phyloP scores from a whole-genome alignment of 805 yeast species.

The Dipodascus albidus region DNA sequence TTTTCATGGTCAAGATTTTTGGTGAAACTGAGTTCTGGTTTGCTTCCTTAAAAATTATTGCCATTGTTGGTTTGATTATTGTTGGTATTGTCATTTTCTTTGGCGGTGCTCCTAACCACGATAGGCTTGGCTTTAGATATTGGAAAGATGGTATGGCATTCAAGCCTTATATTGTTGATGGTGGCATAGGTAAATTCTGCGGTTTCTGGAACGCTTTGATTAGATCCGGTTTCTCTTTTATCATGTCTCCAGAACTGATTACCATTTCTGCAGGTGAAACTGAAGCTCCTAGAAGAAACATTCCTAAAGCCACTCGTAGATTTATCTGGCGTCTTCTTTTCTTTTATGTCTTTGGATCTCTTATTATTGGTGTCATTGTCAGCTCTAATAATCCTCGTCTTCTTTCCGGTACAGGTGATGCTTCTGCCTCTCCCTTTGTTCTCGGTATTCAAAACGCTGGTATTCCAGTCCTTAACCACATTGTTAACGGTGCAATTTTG shows the following conservation, averaged over 20 bases:
- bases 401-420: conserved; percentile 37
- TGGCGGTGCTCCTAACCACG: conserved; percentile 40
- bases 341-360: conserved; percentile 55
- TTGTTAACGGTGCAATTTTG: conserved; percentile 41
- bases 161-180: conserved; percentile 36
- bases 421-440: conserved; percentile 54
- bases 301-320: conserved; percentile 66
- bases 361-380: conserved; percentile 61
- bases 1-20: conserved; percentile 38
- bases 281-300: conserved; percentile 60
- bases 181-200: conserved; percentile 49
- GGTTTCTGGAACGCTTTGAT: conserved; percentile 53
- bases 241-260: conserved; percentile 74
- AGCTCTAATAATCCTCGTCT: conserved; percentile 54
- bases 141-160: conserved; percentile 39
- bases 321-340: conserved; percentile 62
- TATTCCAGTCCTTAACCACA: conserved; percentile 39
- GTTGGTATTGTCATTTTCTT: conserved; percentile 41
- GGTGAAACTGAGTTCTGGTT: conserved; percentile 55
- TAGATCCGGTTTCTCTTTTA: conserved; percentile 64
- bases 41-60: conserved; percentile 47
- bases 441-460: conserved; percentile 46
- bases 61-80: conserved; percentile 56
- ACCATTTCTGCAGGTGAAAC: conserved; percentile 81
- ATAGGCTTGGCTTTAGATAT: conserved; percentile 44